Evolutionary conservation across 768 basidiomycete genomes (phyloP).

Genomic region (Tricholomella constricta): DNA sequence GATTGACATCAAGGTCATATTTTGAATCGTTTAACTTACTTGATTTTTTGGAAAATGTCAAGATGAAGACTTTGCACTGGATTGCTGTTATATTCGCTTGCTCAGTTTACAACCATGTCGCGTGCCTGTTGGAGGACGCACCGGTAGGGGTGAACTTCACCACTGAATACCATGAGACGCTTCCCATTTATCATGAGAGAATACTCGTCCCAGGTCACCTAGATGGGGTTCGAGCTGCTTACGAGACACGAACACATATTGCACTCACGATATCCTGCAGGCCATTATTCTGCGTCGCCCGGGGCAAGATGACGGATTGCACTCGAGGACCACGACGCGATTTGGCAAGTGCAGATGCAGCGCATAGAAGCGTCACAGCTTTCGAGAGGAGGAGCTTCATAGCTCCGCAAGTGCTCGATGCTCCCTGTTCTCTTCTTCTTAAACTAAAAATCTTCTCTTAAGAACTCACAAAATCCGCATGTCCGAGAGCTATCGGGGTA

Average conservation of each 20-base stretch:
- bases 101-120: neutral
- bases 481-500: constrained; percentile 6
- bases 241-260: neutral
- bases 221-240: neutral
- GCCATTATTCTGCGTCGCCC: constrained; percentile 26
- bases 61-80: constrained; percentile 45
- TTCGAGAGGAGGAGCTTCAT: constrained; percentile 26
- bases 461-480: constrained; percentile 9
- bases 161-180: constrained; percentile 42
- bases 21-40: constrained; percentile 24
- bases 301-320: constrained; percentile 8
- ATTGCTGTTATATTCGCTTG: constrained; percentile 24
- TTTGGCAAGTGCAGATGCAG: constrained; percentile 23
- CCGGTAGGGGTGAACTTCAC: constrained; percentile 47
- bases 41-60: constrained; percentile 47
- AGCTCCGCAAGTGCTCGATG: constrained; percentile 2
- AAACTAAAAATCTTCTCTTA: neutral
- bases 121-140: constrained; percentile 14
- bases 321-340: constrained; percentile 6
- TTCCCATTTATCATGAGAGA: constrained; percentile 43
- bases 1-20: neutral
- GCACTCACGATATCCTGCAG: constrained; percentile 35
- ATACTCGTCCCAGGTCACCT: constrained; percentile 50
- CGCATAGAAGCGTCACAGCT: constrained; percentile 24
- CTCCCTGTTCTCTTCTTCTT: constrained; percentile 10